A percentile compares a stretch with the other conserved stretches of the same genome.
These are phyloP conservation scores for Epicoccum nigrum DNA, from an alignment of 2,329 filamentous ascomycete genomes.

Conservation along the genomic window DNA sequence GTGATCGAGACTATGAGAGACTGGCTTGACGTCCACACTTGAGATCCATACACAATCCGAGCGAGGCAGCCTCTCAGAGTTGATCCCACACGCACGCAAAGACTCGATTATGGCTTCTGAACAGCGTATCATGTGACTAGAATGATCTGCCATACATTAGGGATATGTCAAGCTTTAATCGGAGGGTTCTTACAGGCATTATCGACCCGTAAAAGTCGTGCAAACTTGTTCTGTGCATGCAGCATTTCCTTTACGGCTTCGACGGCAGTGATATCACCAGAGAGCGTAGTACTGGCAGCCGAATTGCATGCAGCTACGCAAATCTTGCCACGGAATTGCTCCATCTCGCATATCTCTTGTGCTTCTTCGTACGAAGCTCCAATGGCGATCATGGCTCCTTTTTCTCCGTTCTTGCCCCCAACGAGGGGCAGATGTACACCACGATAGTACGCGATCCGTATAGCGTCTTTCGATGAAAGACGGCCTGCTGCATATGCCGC, in stretches of 20 bases:
- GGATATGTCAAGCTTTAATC: not conserved
- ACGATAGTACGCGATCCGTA: slow-evolving; percentile 23
- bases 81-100: slow-evolving; percentile 1
- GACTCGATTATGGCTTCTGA: slow-evolving; percentile 16
- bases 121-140: slow-evolving; percentile 48
- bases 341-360: not conserved
- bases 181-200: slow-evolving; percentile 17
- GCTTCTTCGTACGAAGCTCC: slow-evolving; percentile 15
- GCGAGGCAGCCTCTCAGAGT: not conserved
- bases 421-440: slow-evolving; percentile 16
- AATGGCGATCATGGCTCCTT: slow-evolving; percentile 44
- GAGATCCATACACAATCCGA: slow-evolving; percentile 8
- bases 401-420: not conserved
- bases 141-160: slow-evolving; percentile 52
- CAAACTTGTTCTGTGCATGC: slow-evolving; percentile 47
- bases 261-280: slow-evolving; percentile 52
- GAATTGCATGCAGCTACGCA: slow-evolving; percentile 34
- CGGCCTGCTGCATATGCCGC: slow-evolving; percentile 33
- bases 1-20: slow-evolving; percentile 21
- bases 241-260: slow-evolving; percentile 28
- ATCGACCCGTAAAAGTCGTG: slow-evolving; percentile 50
- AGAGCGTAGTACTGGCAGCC: slow-evolving; percentile 51
- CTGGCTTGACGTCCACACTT: slow-evolving; percentile 1
- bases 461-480: slow-evolving; percentile 18
- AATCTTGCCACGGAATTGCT: slow-evolving; percentile 22